Evolutionary conservation across 2,329 filamentous ascomycete species (phyloP).

Genomic region (Aaosphaeria arxii): DNA sequence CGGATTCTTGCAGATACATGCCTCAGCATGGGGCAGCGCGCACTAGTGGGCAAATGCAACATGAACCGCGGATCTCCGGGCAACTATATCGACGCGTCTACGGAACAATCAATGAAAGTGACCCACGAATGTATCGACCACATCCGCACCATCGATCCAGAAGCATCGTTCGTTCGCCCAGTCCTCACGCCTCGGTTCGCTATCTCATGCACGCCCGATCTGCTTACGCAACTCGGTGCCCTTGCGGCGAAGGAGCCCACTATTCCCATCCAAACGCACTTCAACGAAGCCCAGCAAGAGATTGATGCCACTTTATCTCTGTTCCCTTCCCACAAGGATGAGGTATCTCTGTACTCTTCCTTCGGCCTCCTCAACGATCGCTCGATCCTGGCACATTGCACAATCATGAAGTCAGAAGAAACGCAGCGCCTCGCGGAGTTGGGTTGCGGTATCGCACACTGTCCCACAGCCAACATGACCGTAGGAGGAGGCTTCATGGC

Average conservation of each 20-base stretch:
- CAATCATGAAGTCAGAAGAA: conserved; percentile 59
- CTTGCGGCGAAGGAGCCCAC: conserved; percentile 48
- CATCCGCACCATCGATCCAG: not conserved
- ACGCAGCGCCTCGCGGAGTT: conserved; percentile 46
- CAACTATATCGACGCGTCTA: conserved; percentile 24
- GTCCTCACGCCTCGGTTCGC: conserved; percentile 51
- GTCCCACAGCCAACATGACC: conserved; percentile 61
- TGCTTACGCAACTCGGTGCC: conserved; percentile 55
- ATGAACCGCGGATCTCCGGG: conserved; percentile 52
- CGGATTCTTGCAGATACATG: conserved; percentile 56
- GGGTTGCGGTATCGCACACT: conserved; percentile 61
- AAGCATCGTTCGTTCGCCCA: conserved; percentile 19
- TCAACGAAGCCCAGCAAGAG: conserved; percentile 63
- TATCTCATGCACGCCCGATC: conserved; percentile 55
- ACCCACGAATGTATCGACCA: not conserved
- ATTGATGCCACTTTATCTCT: conserved; percentile 53
- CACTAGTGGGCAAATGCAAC: conserved; percentile 62
- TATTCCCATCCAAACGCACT: conserved; percentile 64
- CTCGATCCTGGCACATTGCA: conserved; percentile 66
- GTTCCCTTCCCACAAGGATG: conserved; percentile 52
- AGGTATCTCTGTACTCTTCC: conserved; percentile 58
- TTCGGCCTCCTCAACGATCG: conserved; percentile 54
- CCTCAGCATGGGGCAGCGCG: conserved; percentile 53
- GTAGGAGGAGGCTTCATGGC: conserved; percentile 55
- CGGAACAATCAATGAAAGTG: conserved; percentile 2